phyloP scores from a whole-genome alignment of 495 filamentous ascomycete species.

The Corynascus novoguineensis region DNA sequence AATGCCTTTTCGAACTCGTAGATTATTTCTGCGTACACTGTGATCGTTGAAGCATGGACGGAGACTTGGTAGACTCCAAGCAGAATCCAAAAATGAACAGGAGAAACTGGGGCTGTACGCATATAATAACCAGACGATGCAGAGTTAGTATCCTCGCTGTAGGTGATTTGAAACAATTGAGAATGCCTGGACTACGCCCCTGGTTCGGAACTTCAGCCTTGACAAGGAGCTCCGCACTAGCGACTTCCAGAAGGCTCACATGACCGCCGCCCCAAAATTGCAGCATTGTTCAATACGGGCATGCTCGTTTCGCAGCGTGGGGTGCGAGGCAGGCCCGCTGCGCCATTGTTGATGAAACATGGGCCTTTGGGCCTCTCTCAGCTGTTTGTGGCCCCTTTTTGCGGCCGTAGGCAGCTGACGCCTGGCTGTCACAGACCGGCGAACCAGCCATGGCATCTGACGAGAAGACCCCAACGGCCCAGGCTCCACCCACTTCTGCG shows the following conservation, averaged over 20 bases:
- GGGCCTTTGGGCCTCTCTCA: neutral
- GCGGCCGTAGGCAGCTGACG: neutral
- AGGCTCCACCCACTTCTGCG: neutral
- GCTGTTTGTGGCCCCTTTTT: neutral
- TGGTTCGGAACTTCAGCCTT: neutral
- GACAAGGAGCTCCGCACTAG: neutral
- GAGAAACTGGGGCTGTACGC: too few relatives aligned
- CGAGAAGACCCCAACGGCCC: neutral
- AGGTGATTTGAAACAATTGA: neutral
- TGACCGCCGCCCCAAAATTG: conserved; percentile 10
- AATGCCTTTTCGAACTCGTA: too few relatives aligned
- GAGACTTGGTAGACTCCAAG: too few relatives aligned
- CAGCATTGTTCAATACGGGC: neutral
- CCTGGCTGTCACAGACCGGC: neutral
- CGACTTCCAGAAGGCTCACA: conserved; percentile 2
- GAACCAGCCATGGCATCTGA: neutral
- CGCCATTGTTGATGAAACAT: neutral
- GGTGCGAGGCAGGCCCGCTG: neutral
- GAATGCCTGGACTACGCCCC: neutral
- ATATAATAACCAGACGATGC: too few relatives aligned
- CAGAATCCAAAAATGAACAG: too few relatives aligned
- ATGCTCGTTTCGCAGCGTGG: conserved; percentile 3
- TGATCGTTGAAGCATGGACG: too few relatives aligned
- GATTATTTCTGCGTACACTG: too few relatives aligned
- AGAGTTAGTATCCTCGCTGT: too few relatives aligned